These are phyloP conservation scores for Umbelopsis vinacea DNA, from an alignment of 192 early-diverging fungal genomes.

Conservation along the genomic window DNA sequence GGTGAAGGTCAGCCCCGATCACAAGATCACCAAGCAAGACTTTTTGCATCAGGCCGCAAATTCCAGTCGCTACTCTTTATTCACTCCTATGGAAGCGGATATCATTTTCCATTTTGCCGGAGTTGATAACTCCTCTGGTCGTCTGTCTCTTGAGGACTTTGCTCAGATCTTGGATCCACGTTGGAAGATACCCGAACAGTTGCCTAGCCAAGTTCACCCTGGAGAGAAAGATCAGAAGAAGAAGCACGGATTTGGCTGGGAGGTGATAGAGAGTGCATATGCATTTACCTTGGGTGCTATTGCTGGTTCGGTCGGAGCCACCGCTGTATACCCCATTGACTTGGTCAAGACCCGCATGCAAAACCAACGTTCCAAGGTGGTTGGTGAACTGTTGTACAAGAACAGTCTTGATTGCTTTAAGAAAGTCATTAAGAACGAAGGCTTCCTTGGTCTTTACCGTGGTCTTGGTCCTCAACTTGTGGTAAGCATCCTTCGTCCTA, in stretches of 20 bases:
- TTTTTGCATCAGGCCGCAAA: constrained; percentile 62
- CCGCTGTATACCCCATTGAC: constrained; percentile 96
- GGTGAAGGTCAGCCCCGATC: constrained; percentile 48
- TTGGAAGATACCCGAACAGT: constrained; percentile 45
- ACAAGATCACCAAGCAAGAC: constrained; percentile 63
- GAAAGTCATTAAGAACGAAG: constrained; percentile 93
- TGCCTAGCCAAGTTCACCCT: constrained; percentile 9
- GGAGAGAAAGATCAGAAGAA: constrained; percentile 19
- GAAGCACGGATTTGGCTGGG: constrained; percentile 34
- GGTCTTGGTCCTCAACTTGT: constrained; percentile 93
- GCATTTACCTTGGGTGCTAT: constrained; percentile 82
- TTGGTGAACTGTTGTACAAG: constrained; percentile 91
- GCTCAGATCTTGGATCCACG: constrained; percentile 56
- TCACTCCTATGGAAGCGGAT: constrained; percentile 78
- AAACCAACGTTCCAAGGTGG: constrained; percentile 90
- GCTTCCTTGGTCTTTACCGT: constrained; percentile 86
- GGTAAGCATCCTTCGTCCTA: constrained; percentile 39
- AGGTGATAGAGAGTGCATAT: constrained; percentile 39
- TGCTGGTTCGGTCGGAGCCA: constrained; percentile 93
- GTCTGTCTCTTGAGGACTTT: constrained; percentile 53
- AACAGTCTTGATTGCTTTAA: constrained; percentile 96
- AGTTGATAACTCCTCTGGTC: constrained; percentile 51
- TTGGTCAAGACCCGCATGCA: constrained; percentile 99
- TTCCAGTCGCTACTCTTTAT: constrained; percentile 58
- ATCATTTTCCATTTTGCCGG: constrained; percentile 73